Conservation (phyloP, 2,329 filamentous ascomycete genomes). For the Aspergillus aculeatus region DNA sequence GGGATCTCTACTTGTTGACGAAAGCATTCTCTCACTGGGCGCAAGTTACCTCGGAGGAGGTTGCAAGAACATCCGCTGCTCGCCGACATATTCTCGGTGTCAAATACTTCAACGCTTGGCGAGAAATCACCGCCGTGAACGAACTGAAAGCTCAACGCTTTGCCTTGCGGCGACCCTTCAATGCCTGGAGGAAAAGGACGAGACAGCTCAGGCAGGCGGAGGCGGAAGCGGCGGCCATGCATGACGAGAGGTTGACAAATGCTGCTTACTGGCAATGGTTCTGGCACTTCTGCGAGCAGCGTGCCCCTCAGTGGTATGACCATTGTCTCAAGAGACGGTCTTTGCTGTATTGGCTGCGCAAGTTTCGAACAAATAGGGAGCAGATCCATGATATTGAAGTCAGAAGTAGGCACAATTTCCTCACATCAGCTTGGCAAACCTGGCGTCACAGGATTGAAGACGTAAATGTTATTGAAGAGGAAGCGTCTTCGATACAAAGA, state of each 20-base stretch:
- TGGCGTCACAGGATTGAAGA: conserved; percentile 36
- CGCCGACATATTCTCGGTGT: conserved; percentile 68
- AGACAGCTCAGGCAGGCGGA: conserved; percentile 37
- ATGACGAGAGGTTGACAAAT: conserved; percentile 32
- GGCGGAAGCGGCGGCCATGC: conserved; percentile 30
- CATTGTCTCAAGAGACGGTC: conserved; percentile 42
- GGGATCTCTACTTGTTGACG: conserved; percentile 63
- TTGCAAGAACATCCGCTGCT: conserved; percentile 65
- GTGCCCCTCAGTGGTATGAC: conserved; percentile 45
- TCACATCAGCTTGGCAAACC: conserved; percentile 31
- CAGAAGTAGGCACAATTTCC: conserved; percentile 27
- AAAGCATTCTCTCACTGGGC: conserved; percentile 71
- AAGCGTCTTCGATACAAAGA: conserved; percentile 32
- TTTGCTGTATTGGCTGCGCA: conserved; percentile 42
- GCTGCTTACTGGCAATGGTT: conserved; percentile 45
- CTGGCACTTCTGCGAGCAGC: conserved; percentile 45
- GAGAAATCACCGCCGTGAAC: conserved; percentile 62
- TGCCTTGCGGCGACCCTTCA: conserved; percentile 54
- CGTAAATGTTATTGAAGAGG: conserved; percentile 27
- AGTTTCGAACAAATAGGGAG: conserved; percentile 41
- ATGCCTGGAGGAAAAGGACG: conserved; percentile 51
- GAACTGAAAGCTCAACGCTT: conserved; percentile 54
- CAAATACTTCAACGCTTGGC: conserved; percentile 69
- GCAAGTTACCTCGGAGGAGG: conserved; percentile 61
- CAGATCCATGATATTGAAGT: conserved; percentile 40